Evolutionary conservation across 805 yeast genomes (phyloP).

Genomic region (Clavispora asparagi): DNA sequence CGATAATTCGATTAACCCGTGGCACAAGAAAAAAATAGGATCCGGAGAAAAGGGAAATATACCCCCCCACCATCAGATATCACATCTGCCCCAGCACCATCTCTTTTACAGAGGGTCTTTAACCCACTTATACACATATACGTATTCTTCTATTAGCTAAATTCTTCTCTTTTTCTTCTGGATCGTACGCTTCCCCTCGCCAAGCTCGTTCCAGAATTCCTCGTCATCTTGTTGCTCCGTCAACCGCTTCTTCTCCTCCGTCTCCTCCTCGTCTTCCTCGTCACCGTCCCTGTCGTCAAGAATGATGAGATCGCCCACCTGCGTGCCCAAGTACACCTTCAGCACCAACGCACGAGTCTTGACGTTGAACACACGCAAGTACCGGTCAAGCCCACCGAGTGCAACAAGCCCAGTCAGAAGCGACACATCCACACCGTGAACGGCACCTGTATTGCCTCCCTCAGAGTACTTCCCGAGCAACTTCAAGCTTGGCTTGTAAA

Average conservation of each 20-base stretch:
- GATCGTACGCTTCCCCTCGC: constrained; percentile 17
- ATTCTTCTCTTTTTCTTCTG: constrained; percentile 26
- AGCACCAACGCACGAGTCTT: constrained; percentile 54
- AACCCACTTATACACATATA: no score
- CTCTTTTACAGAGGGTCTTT: no score
- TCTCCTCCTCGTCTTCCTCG: constrained; percentile 27
- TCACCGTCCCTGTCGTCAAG: constrained; percentile 44
- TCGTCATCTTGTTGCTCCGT: constrained; percentile 29
- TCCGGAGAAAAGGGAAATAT: no score
- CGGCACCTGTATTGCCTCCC: constrained; percentile 58
- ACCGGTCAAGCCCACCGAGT: constrained; percentile 85
- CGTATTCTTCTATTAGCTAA: background rate
- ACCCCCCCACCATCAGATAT: no score
- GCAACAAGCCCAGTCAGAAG: constrained; percentile 44
- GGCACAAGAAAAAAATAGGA: no score
- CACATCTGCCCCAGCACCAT: no score
- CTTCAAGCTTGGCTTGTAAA: constrained; percentile 42
- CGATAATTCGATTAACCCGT: no score
- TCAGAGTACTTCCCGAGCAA: constrained; percentile 58
- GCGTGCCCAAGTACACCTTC: constrained; percentile 74
- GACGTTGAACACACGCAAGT: constrained; percentile 70
- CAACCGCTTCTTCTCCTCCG: constrained; percentile 21
- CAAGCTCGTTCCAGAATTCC: constrained; percentile 36
- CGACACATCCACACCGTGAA: constrained; percentile 57
- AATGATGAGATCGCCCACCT: constrained; percentile 49